These are phyloP conservation scores for Hypoxylon subgilvum DNA, from an alignment of 495 filamentous ascomycete genomes.

Conservation along the genomic window DNA sequence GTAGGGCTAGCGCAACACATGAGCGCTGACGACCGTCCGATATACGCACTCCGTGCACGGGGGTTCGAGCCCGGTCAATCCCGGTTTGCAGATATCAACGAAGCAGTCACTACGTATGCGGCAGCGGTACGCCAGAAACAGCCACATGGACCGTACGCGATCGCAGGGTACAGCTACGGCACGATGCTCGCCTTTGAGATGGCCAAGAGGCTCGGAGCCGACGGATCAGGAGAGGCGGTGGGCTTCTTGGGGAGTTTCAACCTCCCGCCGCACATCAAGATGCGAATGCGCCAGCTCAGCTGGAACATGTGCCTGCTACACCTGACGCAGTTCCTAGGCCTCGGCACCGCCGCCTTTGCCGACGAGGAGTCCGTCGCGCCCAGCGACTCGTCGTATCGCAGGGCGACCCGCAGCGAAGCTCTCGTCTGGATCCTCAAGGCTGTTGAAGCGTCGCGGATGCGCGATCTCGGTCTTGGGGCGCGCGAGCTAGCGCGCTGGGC, in stretches of 20 bases:
- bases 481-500: conserved; percentile 50
- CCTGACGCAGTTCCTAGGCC: conserved; percentile 55
- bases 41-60: conserved; percentile 60
- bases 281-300: conserved; percentile 55
- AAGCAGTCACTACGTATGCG: too few relatives aligned
- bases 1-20: conserved; percentile 51
- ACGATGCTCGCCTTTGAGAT: too few relatives aligned
- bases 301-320: conserved; percentile 56
- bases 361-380: conserved; percentile 1
- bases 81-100: too few relatives aligned
- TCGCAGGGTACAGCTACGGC: too few relatives aligned
- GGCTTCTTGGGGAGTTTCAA: conserved; percentile 48
- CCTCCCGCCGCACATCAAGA: conserved; percentile 61
- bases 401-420: neutral
- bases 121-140: too few relatives aligned
- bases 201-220: conserved; percentile 54
- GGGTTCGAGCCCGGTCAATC: too few relatives aligned
- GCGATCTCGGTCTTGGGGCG: conserved; percentile 21
- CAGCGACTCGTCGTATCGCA: conserved; percentile 11
- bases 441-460: neutral
- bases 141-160: too few relatives aligned
- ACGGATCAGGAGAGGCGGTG: conserved; percentile 37
- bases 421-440: too few relatives aligned
- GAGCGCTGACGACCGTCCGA: conserved; percentile 55
- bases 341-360: conserved; percentile 45